These are phyloP conservation scores for Eragrostis curvula DNA, from an alignment of 176 grass and related monocot species.

Conservation along the genomic window DNA sequence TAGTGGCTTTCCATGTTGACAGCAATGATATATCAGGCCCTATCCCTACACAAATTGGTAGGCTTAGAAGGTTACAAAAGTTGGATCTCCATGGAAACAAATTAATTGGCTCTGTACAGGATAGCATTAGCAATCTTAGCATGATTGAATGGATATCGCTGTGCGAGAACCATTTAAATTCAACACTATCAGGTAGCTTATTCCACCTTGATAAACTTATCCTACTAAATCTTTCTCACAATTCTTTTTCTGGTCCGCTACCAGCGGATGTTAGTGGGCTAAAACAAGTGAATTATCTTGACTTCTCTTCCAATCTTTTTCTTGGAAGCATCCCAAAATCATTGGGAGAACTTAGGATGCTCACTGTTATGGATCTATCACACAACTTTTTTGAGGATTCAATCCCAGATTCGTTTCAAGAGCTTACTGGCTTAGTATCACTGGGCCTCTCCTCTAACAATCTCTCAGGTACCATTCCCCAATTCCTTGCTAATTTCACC, in stretches of 20 bases:
- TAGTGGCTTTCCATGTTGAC: not conserved
- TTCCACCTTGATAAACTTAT: not conserved
- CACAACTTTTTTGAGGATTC: not conserved
- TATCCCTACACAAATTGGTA: not conserved
- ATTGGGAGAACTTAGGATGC: not conserved
- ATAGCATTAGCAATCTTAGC: not conserved
- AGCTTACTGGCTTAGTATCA: too few relatives aligned
- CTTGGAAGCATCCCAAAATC: conserved; percentile 17
- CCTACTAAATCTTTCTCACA: not conserved
- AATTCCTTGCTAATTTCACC: too few relatives aligned
- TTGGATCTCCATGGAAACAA: not conserved
- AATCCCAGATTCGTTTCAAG: not conserved
- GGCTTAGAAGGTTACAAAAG: not conserved
- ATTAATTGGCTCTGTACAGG: not conserved
- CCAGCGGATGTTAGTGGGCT: not conserved
- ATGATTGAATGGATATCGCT: not conserved
- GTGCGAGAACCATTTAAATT: not conserved
- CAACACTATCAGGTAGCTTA: not conserved
- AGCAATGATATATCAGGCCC: not conserved
- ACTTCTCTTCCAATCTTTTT: not conserved
- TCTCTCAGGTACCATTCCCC: too few relatives aligned
- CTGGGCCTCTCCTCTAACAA: too few relatives aligned
- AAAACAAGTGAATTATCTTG: not conserved
- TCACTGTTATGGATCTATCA: not conserved
- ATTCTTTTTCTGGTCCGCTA: not conserved